Base-by-base conservation (phyloP, 805 yeast genomes). In the Yarrowia sp. region DNA sequence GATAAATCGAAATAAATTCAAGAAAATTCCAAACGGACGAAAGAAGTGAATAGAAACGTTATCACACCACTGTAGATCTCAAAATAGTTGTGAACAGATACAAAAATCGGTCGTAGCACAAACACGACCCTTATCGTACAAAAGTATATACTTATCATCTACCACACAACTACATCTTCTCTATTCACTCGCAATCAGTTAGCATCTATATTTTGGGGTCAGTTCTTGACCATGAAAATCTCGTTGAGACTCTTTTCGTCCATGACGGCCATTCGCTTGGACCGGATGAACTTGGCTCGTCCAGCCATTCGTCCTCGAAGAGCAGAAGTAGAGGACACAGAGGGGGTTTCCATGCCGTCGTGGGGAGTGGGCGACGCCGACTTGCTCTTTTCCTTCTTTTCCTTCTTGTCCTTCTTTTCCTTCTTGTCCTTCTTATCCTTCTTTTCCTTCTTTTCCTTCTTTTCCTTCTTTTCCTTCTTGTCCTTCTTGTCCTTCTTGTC, bases 241-340 rank as follows among this genome's bases (percentile, higher is more conserved):
- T 93, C 98, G 68, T 89, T 90, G 65, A 93, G 79, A 13, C 97
- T 91, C 72, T 90, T 85, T 2, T 87, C 81, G 71, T 93, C 98
- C 85, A 87, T 83, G 0, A 92, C 90, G 1, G 97, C 93, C 10
- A 96, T 94, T 68, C 94, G 81, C 72, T 93, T 93, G 72, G 91
- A 96, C 66, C 81, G 86, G 62, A 93, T 92, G 86, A 90, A 92
- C 72, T 83, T 86, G 21, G 96, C 85, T 72, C 98, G 82, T 4
- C 88, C 88, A 0, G 96, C 85, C 53, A 84, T 71, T 69, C 88
- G 79, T n/a, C 86, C 80, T 12, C 81, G 67, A 0, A 81, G 74
- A 1, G 74, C 76, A 6, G 78, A 73, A 6, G 61, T 61, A n/a
- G 61, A 39, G 2, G 58, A 35, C 3, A 61, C 46, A 3, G 63